Base-by-base conservation (phyloP, 1,284 basidiomycete species). In the Schizophyllum commune region DNA sequence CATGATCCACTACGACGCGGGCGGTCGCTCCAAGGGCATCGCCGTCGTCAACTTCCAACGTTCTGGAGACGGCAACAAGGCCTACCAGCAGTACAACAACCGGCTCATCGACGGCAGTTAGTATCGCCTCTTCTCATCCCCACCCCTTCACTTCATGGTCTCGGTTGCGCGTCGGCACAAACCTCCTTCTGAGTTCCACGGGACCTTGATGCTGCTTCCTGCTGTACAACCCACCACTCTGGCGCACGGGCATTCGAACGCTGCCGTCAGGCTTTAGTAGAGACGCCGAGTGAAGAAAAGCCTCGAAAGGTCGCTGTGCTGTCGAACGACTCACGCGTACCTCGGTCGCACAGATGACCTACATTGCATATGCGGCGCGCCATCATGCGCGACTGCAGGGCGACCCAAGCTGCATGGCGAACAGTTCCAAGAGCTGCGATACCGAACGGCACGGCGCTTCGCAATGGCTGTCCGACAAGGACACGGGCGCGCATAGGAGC, bases 71-170 rank as follows among this genome's bases (percentile, higher is more conserved):
- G 96, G 91, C 62, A 88, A 86, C 73, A 94, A 91, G 80, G 96
- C 96, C 5, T 96, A 89, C 77, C 82, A 90, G 67, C 85, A 94
- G 69, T 99, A 98, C 84, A 94, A 99, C 85, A 94, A 95, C 80
- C 90, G 96, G 74, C 89, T 99, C 79, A 96, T 99, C 84, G 96
- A 99, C 88, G 94, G 95, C 82, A 97, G 96, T 98, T 91, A 95
- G 96, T 97, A 88, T 83, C 84, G 79, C 79, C 79, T 81, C 73
- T 80, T 70, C 66, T 70, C 72, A 58, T 67, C 66, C 64, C 66
- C 60, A 61, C 59, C 59, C 33, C 27, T 27, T 27, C 27, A 27
- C 27, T 27, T 39, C 58, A 57, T 54, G 52, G 13, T 53, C 34
- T 39, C 20, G 51, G 51, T 20, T 61, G 56, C 59, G 56, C 32